A percentile compares a stretch with the other conserved stretches of the same genome.
Conservation (phyloP, 208 protist genomes). For the Herpetomonas samuelpessoai region DNA sequence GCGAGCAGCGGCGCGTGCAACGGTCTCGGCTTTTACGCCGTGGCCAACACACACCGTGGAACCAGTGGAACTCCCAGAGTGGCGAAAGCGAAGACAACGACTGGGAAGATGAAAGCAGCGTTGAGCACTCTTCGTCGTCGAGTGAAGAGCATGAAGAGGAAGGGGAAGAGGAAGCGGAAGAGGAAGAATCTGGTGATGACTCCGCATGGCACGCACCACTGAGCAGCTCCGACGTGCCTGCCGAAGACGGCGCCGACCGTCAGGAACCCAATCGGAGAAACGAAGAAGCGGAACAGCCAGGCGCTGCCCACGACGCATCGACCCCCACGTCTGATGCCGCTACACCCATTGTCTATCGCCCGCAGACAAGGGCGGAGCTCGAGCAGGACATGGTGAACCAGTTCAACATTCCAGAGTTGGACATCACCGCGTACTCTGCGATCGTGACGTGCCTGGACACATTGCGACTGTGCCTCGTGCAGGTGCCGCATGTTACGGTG, state of each 20-base stretch:
- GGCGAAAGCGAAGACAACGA: neutral
- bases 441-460: conserved; percentile 50
- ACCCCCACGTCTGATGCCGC: neutral
- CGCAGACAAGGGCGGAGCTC: conserved; percentile 7
- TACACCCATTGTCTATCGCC: neutral
- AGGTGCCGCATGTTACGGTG: conserved; percentile 35
- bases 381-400: conserved; percentile 1
- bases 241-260: neutral
- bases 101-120: neutral
- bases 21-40: no score
- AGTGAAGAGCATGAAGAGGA: conserved; percentile 21
- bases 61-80: neutral
- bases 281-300: conserved; percentile 5
- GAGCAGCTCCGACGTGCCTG: no score
- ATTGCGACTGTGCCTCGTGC: conserved; percentile 34
- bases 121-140: no score
- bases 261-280: neutral
- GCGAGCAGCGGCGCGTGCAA: no score
- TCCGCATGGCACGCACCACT: no score
- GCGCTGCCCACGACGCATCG: neutral
- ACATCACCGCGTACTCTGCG: conserved; percentile 42
- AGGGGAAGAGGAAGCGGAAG: conserved; percentile 10
- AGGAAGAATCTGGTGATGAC: no score
- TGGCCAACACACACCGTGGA: no score
- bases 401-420: conserved; percentile 22